Base-by-base conservation (phyloP, 2,329 filamentous ascomycete genomes). In the Phaeosphaeria sp. region DNA sequence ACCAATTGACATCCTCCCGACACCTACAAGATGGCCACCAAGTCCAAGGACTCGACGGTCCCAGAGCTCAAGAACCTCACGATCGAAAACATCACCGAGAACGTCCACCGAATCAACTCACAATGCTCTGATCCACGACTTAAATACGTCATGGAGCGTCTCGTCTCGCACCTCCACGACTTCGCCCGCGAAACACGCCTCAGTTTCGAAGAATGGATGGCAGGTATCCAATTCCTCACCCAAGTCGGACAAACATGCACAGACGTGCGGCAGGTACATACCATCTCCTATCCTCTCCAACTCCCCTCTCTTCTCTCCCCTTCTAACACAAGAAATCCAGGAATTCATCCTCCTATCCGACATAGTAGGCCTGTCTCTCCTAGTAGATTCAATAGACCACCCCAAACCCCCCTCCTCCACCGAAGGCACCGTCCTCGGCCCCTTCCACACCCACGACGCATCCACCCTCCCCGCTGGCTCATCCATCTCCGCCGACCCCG, bases 341-440 rank as follows among this genome's bases (percentile, higher is more conserved):
- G 90, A 92, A 82, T 93, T 91, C 80, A 93, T 94, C 76, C 86
- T 93, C 36, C 87, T 94, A 60, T 91, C 89, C 64, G 91, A 94
- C 77, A 84, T 92, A 44, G 84, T 94, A 21, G 91, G 91, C 36
- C 85, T 95, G 30, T 93, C 90, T 18, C 85, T 93, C 56, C 86
- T 95, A 2, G 88, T 94, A 64, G 91, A 94, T 79, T 86, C 84
- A 67, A 93, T 94, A 80, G 90, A 93, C 80, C 91, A 94, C 78
- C 91, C 91, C 22, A 94, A 92, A 74, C 91, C 90, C 0, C 72
- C 85, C 0, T 75, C 80, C 40, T 83, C 83, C 27, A 94, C 91
- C 25, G 91, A 94, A 76, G 90, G 91, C 56, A 92, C 90, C 0
- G 90, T 94, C 8, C 85, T 94, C 0, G 91, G 91, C 0, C 91